Evolutionary conservation across 306 rosid genomes (phyloP), one percentile per base, ranked within the genome.

Genomic region (Datisca glomerata): DNA sequence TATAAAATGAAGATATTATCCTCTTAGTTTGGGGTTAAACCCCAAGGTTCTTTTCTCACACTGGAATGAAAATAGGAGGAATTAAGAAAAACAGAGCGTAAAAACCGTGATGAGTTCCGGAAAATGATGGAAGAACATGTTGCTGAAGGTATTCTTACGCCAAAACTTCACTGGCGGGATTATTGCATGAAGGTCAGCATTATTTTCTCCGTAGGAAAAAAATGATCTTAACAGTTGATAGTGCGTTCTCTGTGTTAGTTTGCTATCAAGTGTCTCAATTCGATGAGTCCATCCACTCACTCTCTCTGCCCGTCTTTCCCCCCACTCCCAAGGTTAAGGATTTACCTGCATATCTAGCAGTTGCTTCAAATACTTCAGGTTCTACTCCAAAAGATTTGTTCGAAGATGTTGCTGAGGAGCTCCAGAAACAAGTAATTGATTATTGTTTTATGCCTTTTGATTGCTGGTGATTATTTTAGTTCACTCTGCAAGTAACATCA

Each of bases 271-370:
- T n/a, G n/a, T 47, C 29, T 52, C 24, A 6, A 4, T 13, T n/a
- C 38, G 15, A 14, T 12, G 19, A 8, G 12, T 47, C 53, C 19
- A 24, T 4, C 36, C 12, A n/a, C 36, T 31, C 21, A 2, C 44
- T 39, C 23, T 32, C 47, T 51, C 48, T 51, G n/a, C 60, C 49
- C 58, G n/a, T n/a, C n/a, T n/a, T n/a, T n/a, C n/a, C n/a, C n/a
- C n/a, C n/a, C n/a, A n/a, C n/a, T n/a, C n/a, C n/a, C n/a, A n/a
- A 82, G 94, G 73, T 79, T 35, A 87, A 79, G 54, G 96, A 87
- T 61, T 53, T 76, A 47, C 93, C 75, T 51, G 68, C 80, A 39
- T 86, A 79, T 67, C 8, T 61, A 39, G 96, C 85, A 21, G 94
- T 73, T 49, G 77, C 80, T 35, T 72, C 87, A 64, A 86, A 86